phyloP scores from a whole-genome alignment of 768 basidiomycete genomes.

The Mycena sanguinolenta region DNA sequence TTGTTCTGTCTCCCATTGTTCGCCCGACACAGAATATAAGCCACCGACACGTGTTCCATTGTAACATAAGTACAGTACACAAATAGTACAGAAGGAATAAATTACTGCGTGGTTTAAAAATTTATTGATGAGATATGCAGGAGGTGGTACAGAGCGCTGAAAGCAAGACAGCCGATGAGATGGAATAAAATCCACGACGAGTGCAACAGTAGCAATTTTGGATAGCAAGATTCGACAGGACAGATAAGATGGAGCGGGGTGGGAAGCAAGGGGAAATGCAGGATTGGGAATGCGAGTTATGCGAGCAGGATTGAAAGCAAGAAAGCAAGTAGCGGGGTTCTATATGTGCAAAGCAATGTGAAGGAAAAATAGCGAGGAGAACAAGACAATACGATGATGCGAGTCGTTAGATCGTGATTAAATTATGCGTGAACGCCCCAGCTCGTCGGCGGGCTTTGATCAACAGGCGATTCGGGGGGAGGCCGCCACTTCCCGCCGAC shows the following conservation, averaged over 20 bases:
- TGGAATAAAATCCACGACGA: conserved; percentile 16
- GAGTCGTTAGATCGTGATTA: conserved; percentile 24
- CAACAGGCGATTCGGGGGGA: conserved; percentile 40
- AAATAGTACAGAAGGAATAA: conserved; percentile 31
- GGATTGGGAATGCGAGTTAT: conserved; percentile 5
- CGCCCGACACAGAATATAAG: conserved; percentile 9
- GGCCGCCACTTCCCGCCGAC: conserved; percentile 65
- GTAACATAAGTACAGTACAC: conserved; percentile 29
- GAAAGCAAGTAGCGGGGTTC: conserved; percentile 30
- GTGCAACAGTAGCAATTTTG: conserved; percentile 28
- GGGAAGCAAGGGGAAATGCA: conserved; percentile 30
- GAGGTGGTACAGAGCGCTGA: conserved; percentile 28
- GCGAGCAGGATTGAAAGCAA: conserved; percentile 34
- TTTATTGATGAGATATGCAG: conserved; percentile 25
- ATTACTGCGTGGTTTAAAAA: conserved; percentile 22
- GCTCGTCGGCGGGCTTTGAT: conserved; percentile 43
- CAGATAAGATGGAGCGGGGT: conserved; percentile 8
- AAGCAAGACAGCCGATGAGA: conserved; percentile 19
- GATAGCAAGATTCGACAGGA: conserved; percentile 14
- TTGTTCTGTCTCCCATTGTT: conserved; percentile 24
- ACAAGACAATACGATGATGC: conserved; percentile 30
- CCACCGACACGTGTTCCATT: conserved; percentile 29
- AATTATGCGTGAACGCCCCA: conserved; percentile 46
- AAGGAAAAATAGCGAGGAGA: conserved; percentile 19
- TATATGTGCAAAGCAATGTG: conserved; percentile 33